Evolutionary conservation across 306 rosid genomes (phyloP).

Genomic region (Begonia fuchsioides): DNA sequence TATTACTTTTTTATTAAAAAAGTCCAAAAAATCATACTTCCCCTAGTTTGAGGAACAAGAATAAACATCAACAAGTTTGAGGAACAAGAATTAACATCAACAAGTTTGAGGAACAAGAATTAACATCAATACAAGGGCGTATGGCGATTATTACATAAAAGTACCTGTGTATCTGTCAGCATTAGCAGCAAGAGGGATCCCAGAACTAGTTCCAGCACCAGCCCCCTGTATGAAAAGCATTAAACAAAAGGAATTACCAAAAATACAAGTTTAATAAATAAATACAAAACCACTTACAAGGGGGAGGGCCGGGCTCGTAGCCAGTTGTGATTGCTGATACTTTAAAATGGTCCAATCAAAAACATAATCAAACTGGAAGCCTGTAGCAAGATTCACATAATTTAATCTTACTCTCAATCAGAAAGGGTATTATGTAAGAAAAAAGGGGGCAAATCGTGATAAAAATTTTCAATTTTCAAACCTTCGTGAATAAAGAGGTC

Average conservation of each 20-base stretch:
- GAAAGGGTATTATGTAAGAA: background rate
- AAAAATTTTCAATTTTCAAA: constrained; percentile 12
- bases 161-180: constrained; percentile 72
- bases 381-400: constrained; percentile 24
- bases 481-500: constrained; percentile 97
- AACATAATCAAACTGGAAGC: constrained; percentile 92
- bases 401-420: too few relatives aligned
- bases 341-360: constrained; percentile 97
- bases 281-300: constrained; percentile 23
- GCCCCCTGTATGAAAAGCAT: constrained; percentile 34
- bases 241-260: constrained; percentile 4
- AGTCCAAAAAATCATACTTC: too few relatives aligned
- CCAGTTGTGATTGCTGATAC: constrained; percentile 43
- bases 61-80: too few relatives aligned
- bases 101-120: too few relatives aligned
- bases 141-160: too few relatives aligned
- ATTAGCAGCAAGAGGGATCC: constrained; percentile 46
- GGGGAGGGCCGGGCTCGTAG: constrained; percentile 43
- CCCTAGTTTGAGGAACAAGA: too few relatives aligned
- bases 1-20: too few relatives aligned
- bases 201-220: constrained; percentile 77
- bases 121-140: too few relatives aligned
- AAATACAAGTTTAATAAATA: constrained; percentile 3
- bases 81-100: too few relatives aligned
- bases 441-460: background rate